Conservation (phyloP, 2,329 filamentous ascomycete genomes). For the Penicillium polonicum region DNA sequence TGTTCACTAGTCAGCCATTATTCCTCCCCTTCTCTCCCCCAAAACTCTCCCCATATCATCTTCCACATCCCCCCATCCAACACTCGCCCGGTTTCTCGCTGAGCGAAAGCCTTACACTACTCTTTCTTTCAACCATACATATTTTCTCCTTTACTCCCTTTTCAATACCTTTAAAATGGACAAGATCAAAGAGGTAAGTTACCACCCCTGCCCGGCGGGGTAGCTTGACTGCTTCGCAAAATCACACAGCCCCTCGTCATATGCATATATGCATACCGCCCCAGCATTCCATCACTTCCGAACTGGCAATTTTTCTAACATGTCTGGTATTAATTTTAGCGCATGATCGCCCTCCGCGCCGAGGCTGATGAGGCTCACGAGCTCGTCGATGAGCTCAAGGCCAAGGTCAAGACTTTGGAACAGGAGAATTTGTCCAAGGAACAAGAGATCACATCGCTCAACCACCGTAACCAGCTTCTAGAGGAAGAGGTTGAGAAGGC, state of each 20-base stretch:
- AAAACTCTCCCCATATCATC: slow-evolving; percentile 20
- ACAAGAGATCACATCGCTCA: slow-evolving; percentile 94
- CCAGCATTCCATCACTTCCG: slow-evolving; percentile 20
- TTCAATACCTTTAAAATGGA: slow-evolving; percentile 62
- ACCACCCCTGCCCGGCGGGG: slow-evolving; percentile 38
- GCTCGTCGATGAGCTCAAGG: slow-evolving; percentile 83
- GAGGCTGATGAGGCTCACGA: slow-evolving; percentile 82
- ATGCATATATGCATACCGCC: slow-evolving; percentile 15
- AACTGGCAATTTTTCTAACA: slow-evolving; percentile 11
- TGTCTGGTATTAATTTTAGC: slow-evolving; percentile 59
- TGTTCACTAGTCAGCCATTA: slow-evolving; percentile 13
- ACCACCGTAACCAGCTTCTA: slow-evolving; percentile 91
- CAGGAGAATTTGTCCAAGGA: slow-evolving; percentile 95
- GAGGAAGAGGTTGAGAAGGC: slow-evolving; percentile 92
- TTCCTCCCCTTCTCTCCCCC: slow-evolving; percentile 20
- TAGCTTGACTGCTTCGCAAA: slow-evolving; percentile 35
- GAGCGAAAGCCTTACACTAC: slow-evolving; percentile 39
- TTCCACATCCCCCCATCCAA: slow-evolving; percentile 11
- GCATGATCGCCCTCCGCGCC: slow-evolving; percentile 91
- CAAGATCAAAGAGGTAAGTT: slow-evolving; percentile 83
- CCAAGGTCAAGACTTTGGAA: slow-evolving; percentile 84
- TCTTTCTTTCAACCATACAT: slow-evolving; percentile 34
- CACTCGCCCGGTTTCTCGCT: slow-evolving; percentile 33
- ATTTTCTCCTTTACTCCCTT: slow-evolving; percentile 21
- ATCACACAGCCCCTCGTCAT: slow-evolving; percentile 21